These are phyloP conservation scores for Trichoderma oligosporum DNA, from an alignment of 2,329 filamentous ascomycete species.

Conservation along the genomic window DNA sequence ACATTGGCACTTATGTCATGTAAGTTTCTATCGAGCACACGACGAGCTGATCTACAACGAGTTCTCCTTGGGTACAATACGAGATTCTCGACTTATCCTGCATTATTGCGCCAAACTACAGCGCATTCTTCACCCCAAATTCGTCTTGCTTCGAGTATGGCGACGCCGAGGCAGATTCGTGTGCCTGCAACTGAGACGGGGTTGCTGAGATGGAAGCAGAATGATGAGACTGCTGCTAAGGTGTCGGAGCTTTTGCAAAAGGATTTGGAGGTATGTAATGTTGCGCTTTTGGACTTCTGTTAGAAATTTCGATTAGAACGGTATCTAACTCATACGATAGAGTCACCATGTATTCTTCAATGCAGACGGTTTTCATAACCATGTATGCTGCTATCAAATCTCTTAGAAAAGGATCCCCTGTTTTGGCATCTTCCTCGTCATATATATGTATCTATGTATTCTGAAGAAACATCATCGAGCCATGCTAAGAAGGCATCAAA, in stretches of 20 bases:
- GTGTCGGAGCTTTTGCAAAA: slow-evolving; percentile 68
- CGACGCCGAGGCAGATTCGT: slow-evolving; percentile 46
- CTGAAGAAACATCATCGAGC: not conserved
- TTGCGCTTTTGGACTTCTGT: not conserved
- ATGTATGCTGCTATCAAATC: no score
- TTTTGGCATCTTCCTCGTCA: no score
- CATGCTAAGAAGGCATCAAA: not conserved
- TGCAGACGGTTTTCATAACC: slow-evolving; percentile 70
- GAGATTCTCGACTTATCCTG: not conserved
- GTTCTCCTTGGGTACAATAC: not conserved
- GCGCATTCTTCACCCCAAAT: not conserved
- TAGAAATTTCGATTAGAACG: no score
- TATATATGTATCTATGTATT: no score
- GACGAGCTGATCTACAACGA: not conserved
- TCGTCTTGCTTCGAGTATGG: slow-evolving; percentile 34
- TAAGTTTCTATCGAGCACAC: not conserved
- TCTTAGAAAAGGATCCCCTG: no score
- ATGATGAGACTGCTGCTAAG: slow-evolving; percentile 56
- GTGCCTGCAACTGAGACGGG: slow-evolving; percentile 49
- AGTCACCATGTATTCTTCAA: slow-evolving; percentile 80
- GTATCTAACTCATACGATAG: slow-evolving; percentile 22
- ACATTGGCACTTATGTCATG: not conserved
- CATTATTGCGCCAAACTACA: not conserved
- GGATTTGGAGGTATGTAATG: slow-evolving; percentile 58
- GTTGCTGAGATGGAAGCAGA: slow-evolving; percentile 45